Percentiles rank a stretch among this genome's conserved stretches.
phyloP scores from a whole-genome alignment of 257 asterid genomes.

The Paulownia fortunei region DNA sequence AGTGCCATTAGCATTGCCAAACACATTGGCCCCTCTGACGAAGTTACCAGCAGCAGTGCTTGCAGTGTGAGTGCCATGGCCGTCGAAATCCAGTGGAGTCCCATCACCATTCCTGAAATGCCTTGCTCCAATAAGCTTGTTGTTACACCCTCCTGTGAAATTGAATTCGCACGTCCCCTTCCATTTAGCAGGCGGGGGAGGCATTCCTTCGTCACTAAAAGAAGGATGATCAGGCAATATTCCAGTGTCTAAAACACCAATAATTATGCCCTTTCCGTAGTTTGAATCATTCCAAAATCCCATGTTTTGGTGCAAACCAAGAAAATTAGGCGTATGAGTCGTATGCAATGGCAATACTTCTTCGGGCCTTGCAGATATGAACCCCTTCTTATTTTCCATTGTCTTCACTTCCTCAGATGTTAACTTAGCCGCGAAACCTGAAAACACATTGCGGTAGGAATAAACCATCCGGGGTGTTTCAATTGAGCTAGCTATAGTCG shows the following conservation, averaged over 20 bases:
- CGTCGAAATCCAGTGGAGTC: conserved; percentile 34
- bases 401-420: conserved; percentile 37
- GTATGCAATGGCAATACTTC: conserved; percentile 37
- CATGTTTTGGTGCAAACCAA: conserved; percentile 48
- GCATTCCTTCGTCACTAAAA: conserved; percentile 51
- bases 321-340: conserved; percentile 54
- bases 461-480: conserved; percentile 33
- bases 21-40: conserved; percentile 45
- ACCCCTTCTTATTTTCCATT: conserved; percentile 35
- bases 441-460: conserved; percentile 43
- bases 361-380: conserved; percentile 43
- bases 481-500: background rate
- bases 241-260: conserved; percentile 59
- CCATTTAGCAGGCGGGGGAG: conserved; percentile 64
- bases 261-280: conserved; percentile 53
- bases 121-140: conserved; percentile 54
- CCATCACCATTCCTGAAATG: background rate
- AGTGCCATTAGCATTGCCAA: conserved; percentile 54
- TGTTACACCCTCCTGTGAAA: conserved; percentile 38
- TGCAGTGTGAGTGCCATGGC: conserved; percentile 68
- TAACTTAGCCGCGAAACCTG: conserved; percentile 53
- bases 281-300: conserved; percentile 56
- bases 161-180: conserved; percentile 50
- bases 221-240: conserved; percentile 52
- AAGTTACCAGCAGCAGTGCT: conserved; percentile 63